These are phyloP conservation scores for Gynandropsis gynandra DNA, from an alignment of 345 rosid species.

Conservation along the genomic window DNA sequence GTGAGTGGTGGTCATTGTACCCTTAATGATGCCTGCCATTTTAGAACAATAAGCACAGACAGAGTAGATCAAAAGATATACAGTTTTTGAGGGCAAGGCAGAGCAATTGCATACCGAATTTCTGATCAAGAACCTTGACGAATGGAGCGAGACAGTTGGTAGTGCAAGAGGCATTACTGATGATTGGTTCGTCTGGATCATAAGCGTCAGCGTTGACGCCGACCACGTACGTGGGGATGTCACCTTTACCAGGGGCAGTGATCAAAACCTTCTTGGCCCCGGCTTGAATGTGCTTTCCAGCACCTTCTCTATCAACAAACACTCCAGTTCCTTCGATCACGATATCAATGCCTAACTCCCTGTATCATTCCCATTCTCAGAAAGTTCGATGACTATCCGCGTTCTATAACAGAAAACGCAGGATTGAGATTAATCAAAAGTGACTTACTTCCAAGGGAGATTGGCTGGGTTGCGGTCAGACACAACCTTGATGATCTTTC, in stretches of 20 bases:
- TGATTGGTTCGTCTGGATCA: constrained; percentile 63
- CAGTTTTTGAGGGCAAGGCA: neutral
- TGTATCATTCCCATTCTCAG: constrained; percentile 21
- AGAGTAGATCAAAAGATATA: neutral
- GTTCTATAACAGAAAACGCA: neutral
- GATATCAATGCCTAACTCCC: constrained; percentile 78
- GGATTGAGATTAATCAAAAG: constrained; percentile 1
- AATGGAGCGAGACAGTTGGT: constrained; percentile 99
- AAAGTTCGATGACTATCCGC: neutral
- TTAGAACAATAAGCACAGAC: constrained; percentile 10
- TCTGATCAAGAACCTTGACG: constrained; percentile 97
- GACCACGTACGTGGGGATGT: constrained; percentile 90
- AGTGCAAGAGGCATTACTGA: constrained; percentile 98
- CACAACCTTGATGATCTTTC: constrained; percentile 89
- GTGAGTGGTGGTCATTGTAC: constrained; percentile 99
- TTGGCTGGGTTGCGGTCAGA: constrained; percentile 65
- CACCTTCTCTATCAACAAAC: constrained; percentile 91
- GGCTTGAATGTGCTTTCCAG: constrained; percentile 87
- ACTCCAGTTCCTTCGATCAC: constrained; percentile 98
- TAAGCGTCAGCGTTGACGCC: constrained; percentile 89
- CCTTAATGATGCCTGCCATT: constrained; percentile 82
- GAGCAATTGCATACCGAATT: constrained; percentile 49
- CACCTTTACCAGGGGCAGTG: constrained; percentile 98
- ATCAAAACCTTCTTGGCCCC: constrained; percentile 96
- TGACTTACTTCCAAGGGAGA: constrained; percentile 81